Base-by-base conservation (phyloP, 805 yeast genomes). In the Yarrowia sp. region DNA sequence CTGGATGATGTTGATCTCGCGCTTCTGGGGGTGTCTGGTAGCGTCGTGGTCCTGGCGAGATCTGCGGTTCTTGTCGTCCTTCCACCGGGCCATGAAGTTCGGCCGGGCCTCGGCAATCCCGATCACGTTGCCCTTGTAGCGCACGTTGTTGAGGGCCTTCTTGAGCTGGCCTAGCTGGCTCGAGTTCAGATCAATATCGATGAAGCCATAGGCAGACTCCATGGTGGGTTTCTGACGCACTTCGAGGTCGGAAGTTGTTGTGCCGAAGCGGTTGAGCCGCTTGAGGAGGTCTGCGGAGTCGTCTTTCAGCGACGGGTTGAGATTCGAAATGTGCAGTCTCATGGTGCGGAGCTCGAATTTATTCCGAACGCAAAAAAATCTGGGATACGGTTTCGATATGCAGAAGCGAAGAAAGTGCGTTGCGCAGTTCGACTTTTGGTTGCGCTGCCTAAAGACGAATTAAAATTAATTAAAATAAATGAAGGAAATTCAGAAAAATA, bases 81-180 rank as follows among this genome's bases (percentile, higher is more conserved):
- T 64, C 65, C 85, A 86, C 46, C 71, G 69, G 29, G 73, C 72
- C 86, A 85, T 80, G 72, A 74, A 87, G 44, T 76, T 76, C 0
- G 84, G 84, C 66, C 80, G 82, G 3, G 97, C 97, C 46, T 75
- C 71, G 59, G 80, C 83, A 9, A 93, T 74, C 2, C 77, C 76
- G 33, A 93, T 72, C 60, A 80, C 82, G 24, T 86, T 78, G 2
- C 96, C 96, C 79, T 88, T 90, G 73, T 80, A 93, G 24, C 80
- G 81, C 1, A 87, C 81, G 29, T 92, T 94, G 70, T 90, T 81
- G 65, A 89, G 80, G 0, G 87, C 76, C 6, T 74, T 71, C 63
- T 80, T 79, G 58, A 93, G 73, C 49, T 80, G 81, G 0, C 73
- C 74, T 61, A 79, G 83, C 33, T 78, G 76, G 19, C 74, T 72